Conservation (phyloP, 345 rosid species). For the Pugionium dolabratum region DNA sequence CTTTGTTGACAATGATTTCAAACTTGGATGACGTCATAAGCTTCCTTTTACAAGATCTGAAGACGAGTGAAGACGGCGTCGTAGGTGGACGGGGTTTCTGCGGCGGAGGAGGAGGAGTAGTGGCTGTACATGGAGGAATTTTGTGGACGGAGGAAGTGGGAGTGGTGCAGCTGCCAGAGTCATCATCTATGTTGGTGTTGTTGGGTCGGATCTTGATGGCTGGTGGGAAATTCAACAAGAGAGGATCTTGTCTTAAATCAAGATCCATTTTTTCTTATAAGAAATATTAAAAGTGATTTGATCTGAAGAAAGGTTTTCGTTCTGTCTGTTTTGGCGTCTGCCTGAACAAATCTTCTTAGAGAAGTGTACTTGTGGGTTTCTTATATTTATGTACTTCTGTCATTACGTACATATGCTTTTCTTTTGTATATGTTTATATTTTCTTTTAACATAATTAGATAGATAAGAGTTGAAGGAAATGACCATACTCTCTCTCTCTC, state of each 20-base stretch:
- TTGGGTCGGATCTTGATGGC: conserved; percentile 40
- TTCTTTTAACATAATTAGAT: not conserved
- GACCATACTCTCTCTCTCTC: conserved; percentile 2
- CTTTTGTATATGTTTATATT: too few species aligned
- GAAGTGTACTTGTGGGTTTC: conserved; percentile 39
- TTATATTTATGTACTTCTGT: conserved; percentile 39
- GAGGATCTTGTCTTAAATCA: conserved; percentile 35
- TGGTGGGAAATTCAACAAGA: conserved; percentile 36
- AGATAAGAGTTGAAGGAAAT: conserved; percentile 2
- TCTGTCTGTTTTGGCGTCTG: conserved; percentile 31
- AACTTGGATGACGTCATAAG: conserved; percentile 37
- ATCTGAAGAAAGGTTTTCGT: conserved; percentile 5
- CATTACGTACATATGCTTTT: conserved; percentile 28
- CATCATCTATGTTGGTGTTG: conserved; percentile 29
- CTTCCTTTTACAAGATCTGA: conserved; percentile 42
- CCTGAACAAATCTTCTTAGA: conserved; percentile 42
- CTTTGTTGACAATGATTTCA: conserved; percentile 36
- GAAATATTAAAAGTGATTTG: not conserved
- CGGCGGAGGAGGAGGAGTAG: conserved; percentile 44
- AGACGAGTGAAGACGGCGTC: conserved; percentile 15
- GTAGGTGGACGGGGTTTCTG: conserved; percentile 37
- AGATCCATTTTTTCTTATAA: conserved; percentile 33
- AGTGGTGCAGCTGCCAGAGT: conserved; percentile 38
- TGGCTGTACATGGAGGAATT: conserved; percentile 37
- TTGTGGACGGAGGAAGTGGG: conserved; percentile 43